Evolutionary conservation across 1,284 basidiomycete species (phyloP), one percentile per base, ranked within the genome.

Genomic region (Kwoniella shivajii): DNA sequence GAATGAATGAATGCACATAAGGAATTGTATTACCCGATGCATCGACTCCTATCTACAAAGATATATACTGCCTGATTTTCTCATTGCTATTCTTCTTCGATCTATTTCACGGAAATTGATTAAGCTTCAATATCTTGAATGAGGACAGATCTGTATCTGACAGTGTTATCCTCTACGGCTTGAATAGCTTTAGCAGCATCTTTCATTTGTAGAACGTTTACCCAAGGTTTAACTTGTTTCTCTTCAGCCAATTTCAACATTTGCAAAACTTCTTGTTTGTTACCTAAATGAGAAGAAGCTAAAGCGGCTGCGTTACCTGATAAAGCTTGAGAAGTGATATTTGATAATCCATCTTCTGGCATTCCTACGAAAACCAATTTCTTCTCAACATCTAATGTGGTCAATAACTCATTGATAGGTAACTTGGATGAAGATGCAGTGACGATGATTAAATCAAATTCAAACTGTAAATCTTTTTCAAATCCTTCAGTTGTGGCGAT

Each of bases 361-460:
- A 83, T 62, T 55, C 72, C 72, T 53, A 84, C 82, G 48, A 81
- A 82, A 59, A 85, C 79, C 52, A 85, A 76, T 60, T 79, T 71
- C 60, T 82, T 80, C 71, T 84, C 79, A 44, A 85, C 80, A 73
- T 78, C 79, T 52, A 84, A 77, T 54, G 78, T 80, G 18, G 77
- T 77, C 31, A 83, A 59, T 65, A 81, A 80, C 39, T 80, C 75
- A 38, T 70, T 59, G 36, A 82, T 52, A 7, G 80, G 78, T 24
- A 80, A 64, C 26, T 68, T 70, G 57, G 74, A 70, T 41, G 76
- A 76, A 48, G 77, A 78, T 38, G 79, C 77, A 51, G 79, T 82
- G 34, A 83, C 84, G 63, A 88, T 79, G 64, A 88, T 85, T 34
- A 87, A 70, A 71, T 87, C 86, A 22, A 88, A 77, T 36, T 80